These are phyloP conservation scores for Hyphopichia burtonii DNA, from an alignment of 1,139 yeast species.

Conservation along the genomic window DNA sequence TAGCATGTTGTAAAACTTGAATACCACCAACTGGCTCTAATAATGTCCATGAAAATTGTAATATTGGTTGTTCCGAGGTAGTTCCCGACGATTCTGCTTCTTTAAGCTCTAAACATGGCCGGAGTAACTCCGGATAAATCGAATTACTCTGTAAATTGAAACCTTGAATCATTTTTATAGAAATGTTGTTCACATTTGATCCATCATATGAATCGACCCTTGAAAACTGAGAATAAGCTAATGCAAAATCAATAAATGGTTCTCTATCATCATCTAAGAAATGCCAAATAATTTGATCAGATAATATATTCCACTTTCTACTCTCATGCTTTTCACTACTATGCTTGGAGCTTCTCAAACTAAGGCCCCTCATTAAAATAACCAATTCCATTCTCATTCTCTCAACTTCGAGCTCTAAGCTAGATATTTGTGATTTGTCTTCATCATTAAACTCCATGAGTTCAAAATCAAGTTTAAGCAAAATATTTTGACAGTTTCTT, in stretches of 20 bases:
- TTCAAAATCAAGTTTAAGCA: conserved; percentile 41
- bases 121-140: conserved; percentile 67
- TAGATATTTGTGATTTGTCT: conserved; percentile 30
- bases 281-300: conserved; percentile 72
- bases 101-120: conserved; percentile 43
- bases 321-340: conserved; percentile 23
- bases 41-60: conserved; percentile 68
- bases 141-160: conserved; percentile 63
- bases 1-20: conserved; percentile 48
- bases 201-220: conserved; percentile 56
- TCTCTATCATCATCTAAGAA: conserved; percentile 57
- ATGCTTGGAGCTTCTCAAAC: conserved; percentile 43
- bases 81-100: neutral
- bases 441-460: conserved; percentile 20
- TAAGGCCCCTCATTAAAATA: conserved; percentile 66
- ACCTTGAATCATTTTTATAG: conserved; percentile 66
- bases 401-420: conserved; percentile 57
- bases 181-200: conserved; percentile 59
- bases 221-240: conserved; percentile 62
- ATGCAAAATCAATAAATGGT: conserved; percentile 72
- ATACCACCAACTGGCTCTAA: conserved; percentile 87
- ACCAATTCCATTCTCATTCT: conserved; percentile 57
- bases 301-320: conserved; percentile 37
- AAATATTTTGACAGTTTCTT: conserved; percentile 40
- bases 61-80: conserved; percentile 29